phyloP scores from a whole-genome alignment of 2,329 filamentous ascomycete genomes.

The Bipolaris sorokiniana region DNA sequence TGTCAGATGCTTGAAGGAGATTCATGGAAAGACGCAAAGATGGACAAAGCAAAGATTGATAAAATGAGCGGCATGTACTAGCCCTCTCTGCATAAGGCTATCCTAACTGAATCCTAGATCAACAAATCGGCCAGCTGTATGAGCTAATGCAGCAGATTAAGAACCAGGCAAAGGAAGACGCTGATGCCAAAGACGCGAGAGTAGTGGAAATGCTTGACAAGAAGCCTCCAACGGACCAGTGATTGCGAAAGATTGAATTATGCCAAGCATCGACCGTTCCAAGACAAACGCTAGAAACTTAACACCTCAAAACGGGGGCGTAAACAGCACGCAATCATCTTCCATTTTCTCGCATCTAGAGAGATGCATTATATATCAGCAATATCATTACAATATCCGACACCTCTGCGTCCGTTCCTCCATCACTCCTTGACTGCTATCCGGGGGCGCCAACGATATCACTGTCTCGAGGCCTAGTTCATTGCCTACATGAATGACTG shows the following conservation, averaged over 20 bases:
- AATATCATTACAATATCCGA: conserved; percentile 16
- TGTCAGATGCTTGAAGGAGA: conserved; percentile 91
- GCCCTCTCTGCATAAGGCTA: not conserved
- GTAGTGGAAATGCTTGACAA: conserved; percentile 41
- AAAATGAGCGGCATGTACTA: conserved; percentile 87
- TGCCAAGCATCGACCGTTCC: conserved; percentile 4
- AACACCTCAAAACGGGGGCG: conserved; percentile 10
- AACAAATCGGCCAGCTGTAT: conserved; percentile 92
- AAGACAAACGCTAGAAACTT: conserved; percentile 23
- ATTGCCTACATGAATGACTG: not conserved
- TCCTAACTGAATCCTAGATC: conserved; percentile 62
- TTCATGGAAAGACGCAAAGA: conserved; percentile 79
- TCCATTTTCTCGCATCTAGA: conserved; percentile 14
- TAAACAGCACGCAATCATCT: conserved; percentile 10
- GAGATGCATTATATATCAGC: conserved; percentile 28
- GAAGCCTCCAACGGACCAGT: conserved; percentile 37
- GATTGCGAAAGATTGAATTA: conserved; percentile 21
- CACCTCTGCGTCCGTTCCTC: conserved; percentile 3
- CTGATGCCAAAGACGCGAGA: conserved; percentile 43
- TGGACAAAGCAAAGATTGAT: conserved; percentile 82
- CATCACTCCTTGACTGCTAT: conserved; percentile 5
- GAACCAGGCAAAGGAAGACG: conserved; percentile 57
- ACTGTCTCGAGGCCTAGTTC: not conserved
- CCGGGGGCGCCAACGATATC: not conserved
- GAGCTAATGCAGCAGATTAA: conserved; percentile 88